Conservation (phyloP, 768 basidiomycete genomes). For the Lactarius evosmus region DNA sequence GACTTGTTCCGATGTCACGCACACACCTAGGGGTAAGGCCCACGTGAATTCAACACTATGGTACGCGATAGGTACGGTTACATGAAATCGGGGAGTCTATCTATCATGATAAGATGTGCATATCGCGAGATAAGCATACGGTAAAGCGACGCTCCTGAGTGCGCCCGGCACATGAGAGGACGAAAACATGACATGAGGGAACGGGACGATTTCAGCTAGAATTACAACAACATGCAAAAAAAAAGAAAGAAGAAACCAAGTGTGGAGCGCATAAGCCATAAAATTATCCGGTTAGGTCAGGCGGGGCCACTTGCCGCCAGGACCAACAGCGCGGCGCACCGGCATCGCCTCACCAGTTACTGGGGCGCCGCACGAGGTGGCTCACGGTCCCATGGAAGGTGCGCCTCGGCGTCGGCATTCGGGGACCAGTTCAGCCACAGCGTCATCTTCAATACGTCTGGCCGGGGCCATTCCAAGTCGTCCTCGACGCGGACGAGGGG, state of each 20-base stretch:
- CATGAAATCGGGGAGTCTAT: background rate
- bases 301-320: background rate
- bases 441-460: slow-evolving; percentile 11
- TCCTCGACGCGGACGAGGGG: slow-evolving; percentile 20
- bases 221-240: background rate
- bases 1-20: background rate
- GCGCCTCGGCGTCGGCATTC: slow-evolving; percentile 5
- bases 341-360: background rate
- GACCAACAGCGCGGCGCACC: background rate
- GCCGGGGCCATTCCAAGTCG: background rate
- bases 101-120: background rate
- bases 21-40: background rate
- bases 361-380: background rate
- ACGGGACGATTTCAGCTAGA: background rate
- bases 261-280: background rate
- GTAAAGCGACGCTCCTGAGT: background rate
- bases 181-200: background rate
- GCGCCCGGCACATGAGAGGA: background rate
- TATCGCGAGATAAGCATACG: background rate
- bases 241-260: background rate
- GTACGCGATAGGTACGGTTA: background rate
- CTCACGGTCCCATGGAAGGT: background rate
- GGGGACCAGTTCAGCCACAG: slow-evolving; percentile 17
- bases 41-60: too few species aligned
- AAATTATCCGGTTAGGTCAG: background rate